phyloP scores from a whole-genome alignment of 192 early-diverging fungal species.

The Backusella tuberculispora region DNA sequence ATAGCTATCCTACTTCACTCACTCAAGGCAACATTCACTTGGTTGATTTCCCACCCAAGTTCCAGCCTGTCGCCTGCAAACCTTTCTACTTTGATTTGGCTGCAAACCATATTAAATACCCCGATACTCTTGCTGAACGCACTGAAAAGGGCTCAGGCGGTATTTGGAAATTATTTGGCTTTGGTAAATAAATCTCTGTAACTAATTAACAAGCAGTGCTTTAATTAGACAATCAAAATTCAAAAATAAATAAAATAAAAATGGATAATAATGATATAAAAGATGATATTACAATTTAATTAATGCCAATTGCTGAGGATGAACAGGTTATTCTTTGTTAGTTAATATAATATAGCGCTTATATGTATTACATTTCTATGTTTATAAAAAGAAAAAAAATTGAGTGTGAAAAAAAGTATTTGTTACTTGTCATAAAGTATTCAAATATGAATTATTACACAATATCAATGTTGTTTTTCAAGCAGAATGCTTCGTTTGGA shows the following conservation, averaged over 20 bases:
- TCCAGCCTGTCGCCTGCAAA: conserved; percentile 69
- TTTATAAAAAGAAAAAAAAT: no score
- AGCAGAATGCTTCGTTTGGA: no score
- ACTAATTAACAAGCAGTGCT: neutral
- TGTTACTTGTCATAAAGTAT: no score
- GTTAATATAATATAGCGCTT: no score
- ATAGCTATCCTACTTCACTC: conserved; percentile 56
- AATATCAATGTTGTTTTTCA: no score
- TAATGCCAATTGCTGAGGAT: neutral
- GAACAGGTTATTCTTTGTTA: no score
- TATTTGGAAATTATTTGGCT: conserved; percentile 34
- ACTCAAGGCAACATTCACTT: conserved; percentile 48
- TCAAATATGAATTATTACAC: no score
- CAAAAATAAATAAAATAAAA: conserved; percentile 10
- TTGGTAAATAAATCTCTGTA: conserved; percentile 11
- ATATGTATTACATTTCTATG: no score
- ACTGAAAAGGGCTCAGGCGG: conserved; percentile 20
- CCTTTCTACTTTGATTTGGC: conserved; percentile 84
- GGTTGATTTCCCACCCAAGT: conserved; percentile 67
- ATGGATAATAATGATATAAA: neutral
- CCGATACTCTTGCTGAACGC: conserved; percentile 28
- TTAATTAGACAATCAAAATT: neutral
- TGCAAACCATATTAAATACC: conserved; percentile 68
- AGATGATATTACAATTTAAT: neutral
- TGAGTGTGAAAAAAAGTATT: no score